phyloP scores from a whole-genome alignment of 1,284 basidiomycete species.

The Ceratobasidium papillatum region DNA sequence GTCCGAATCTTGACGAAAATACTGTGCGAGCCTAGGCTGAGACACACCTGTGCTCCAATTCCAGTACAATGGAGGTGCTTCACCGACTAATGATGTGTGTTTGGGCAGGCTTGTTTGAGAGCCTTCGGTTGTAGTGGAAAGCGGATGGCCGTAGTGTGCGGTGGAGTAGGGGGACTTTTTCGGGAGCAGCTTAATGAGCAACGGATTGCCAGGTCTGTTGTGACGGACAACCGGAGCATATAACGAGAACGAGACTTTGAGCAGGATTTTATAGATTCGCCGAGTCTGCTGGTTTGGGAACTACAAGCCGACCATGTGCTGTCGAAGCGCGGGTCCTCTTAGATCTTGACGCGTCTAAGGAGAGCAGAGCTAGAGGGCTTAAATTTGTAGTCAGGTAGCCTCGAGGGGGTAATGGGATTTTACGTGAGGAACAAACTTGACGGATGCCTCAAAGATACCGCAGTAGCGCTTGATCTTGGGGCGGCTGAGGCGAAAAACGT shows the following conservation, averaged over 20 bases:
- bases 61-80: background rate
- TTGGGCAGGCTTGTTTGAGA: constrained; percentile 1
- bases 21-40: background rate
- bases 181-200: constrained; percentile 97
- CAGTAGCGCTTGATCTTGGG: constrained; percentile 98
- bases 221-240: constrained; percentile 97
- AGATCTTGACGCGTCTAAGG: constrained; percentile 99
- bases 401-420: constrained; percentile 98
- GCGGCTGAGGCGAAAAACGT: constrained; percentile 98
- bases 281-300: constrained; percentile 87
- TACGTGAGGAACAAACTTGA: constrained; percentile 94
- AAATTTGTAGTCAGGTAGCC: constrained; percentile 94
- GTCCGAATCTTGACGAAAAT: constrained; percentile 29
- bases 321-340: constrained; percentile 97
- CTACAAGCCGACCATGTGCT: constrained; percentile 97
- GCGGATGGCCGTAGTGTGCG: constrained; percentile 31
- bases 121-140: constrained; percentile 9
- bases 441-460: constrained; percentile 97
- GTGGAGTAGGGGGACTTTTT: too few species aligned
- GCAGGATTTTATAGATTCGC: constrained; percentile 93
- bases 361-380: constrained; percentile 95
- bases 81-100: background rate
- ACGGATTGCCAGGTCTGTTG: constrained; percentile 98
- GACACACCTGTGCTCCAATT: constrained; percentile 1
- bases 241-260: constrained; percentile 96